phyloP scores from a whole-genome alignment of 2,329 filamentous ascomycete genomes.

The Diaporthe australafricana region DNA sequence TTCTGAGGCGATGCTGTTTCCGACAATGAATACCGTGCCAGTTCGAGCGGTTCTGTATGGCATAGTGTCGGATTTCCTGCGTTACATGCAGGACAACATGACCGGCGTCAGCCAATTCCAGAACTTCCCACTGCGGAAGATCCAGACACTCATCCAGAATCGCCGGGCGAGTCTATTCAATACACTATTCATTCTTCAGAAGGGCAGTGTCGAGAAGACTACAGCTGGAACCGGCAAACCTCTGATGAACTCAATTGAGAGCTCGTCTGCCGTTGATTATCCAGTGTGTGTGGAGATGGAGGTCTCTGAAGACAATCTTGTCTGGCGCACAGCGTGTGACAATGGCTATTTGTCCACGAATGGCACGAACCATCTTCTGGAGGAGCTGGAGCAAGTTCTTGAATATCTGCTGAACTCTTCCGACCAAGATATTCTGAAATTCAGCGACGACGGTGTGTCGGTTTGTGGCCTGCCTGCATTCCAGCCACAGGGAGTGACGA shows the following conservation, averaged over 20 bases:
- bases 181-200: constrained; percentile 68
- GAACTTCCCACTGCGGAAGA: constrained; percentile 79
- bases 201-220: constrained; percentile 34
- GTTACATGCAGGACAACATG: constrained; percentile 79
- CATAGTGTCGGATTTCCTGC: constrained; percentile 71
- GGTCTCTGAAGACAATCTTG: constrained; percentile 61
- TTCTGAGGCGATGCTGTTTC: constrained; percentile 78
- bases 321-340: constrained; percentile 81
- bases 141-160: constrained; percentile 60
- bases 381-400: constrained; percentile 70
- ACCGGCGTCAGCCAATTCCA: constrained; percentile 76
- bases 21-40: constrained; percentile 91
- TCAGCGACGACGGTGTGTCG: constrained; percentile 63
- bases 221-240: constrained; percentile 12
- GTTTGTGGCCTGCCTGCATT: constrained; percentile 73
- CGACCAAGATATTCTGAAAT: constrained; percentile 64
- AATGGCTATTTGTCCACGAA: constrained; percentile 60
- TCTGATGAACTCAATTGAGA: constrained; percentile 73
- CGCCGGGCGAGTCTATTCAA: constrained; percentile 61
- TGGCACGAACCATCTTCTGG: constrained; percentile 64
- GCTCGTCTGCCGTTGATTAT: constrained; percentile 80
- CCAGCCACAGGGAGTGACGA: constrained; percentile 33
- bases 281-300: constrained; percentile 87
- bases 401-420: constrained; percentile 62
- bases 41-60: constrained; percentile 81